Conservation (phyloP, 495 filamentous ascomycete species). For the Trypethelium eluteriae region DNA sequence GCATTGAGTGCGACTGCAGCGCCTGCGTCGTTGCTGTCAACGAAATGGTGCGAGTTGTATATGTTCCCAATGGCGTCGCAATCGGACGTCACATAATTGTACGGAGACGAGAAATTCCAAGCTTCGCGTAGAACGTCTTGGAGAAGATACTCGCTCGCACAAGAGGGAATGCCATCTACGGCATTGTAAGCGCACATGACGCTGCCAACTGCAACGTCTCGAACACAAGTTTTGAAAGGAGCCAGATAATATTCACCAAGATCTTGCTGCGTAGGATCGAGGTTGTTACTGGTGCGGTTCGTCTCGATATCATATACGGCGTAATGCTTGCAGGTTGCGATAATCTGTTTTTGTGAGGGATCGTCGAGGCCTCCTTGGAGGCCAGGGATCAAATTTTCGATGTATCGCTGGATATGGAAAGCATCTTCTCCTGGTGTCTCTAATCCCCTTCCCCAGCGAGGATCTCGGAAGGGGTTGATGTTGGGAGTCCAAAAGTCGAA, state of each 20-base stretch:
- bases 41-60: constrained; percentile 9
- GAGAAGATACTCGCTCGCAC: constrained; percentile 47
- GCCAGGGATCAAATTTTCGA: constrained; percentile 52
- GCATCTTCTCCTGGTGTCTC: constrained; percentile 59
- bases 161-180: constrained; percentile 51
- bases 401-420: constrained; percentile 49
- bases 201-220: constrained; percentile 47
- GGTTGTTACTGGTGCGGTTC: constrained; percentile 32
- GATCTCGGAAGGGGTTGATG: constrained; percentile 36
- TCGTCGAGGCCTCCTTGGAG: constrained; percentile 47
- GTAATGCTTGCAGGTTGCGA: constrained; percentile 59
- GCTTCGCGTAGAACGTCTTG: constrained; percentile 34
- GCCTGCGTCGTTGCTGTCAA: constrained; percentile 15
- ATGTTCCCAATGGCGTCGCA: constrained; percentile 18
- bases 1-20: constrained; percentile 25
- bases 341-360: constrained; percentile 44
- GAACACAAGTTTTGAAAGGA: constrained; percentile 42
- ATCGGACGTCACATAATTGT: constrained; percentile 21
- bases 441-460: constrained; percentile 47
- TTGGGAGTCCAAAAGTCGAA: constrained; percentile 32
- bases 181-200: constrained; percentile 56
- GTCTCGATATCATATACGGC: constrained; percentile 56
- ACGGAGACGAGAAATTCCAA: constrained; percentile 31
- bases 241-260: constrained; percentile 47
- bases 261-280: constrained; percentile 37